Conservation (phyloP, 805 yeast genomes). For the Wickerhamiella lipophila region DNA sequence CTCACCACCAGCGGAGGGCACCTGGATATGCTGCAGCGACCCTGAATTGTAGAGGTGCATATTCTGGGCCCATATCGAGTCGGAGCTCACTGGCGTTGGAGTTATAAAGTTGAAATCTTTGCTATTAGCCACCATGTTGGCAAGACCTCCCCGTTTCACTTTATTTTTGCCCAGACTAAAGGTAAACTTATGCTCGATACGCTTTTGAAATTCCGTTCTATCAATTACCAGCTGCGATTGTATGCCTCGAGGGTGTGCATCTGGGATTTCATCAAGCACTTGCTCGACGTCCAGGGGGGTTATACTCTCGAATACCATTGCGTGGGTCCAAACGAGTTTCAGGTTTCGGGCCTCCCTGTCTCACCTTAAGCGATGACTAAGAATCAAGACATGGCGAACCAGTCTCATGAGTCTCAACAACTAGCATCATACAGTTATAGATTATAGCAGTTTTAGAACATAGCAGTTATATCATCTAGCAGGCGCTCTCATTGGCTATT, state of each 20-base stretch:
- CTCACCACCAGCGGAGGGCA: neutral
- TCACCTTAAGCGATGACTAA: constrained; percentile 1
- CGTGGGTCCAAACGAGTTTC: too few species aligned
- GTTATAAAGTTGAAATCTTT: neutral
- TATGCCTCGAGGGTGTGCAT: neutral
- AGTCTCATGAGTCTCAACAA: too few species aligned
- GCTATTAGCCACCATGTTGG: neutral
- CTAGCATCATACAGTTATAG: too few species aligned
- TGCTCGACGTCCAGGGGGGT: neutral
- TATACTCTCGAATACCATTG: neutral
- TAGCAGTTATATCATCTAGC: too few species aligned
- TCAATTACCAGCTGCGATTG: neutral
- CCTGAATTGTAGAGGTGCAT: neutral
- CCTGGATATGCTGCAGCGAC: neutral
- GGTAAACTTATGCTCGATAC: neutral
- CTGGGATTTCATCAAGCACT: neutral
- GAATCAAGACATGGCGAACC: too few species aligned
- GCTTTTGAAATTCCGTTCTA: neutral
- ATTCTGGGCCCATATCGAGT: neutral
- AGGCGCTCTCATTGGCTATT: too few species aligned
- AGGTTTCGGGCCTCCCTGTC: too few species aligned
- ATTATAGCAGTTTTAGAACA: too few species aligned
- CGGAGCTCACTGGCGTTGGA: neutral
- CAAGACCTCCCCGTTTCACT: neutral
- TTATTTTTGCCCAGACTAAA: neutral